A percentile compares a stretch with the other conserved stretches of the same genome.
Evolutionary conservation across 345 rosid species (phyloP).

Genomic region (Boechera stricta): DNA sequence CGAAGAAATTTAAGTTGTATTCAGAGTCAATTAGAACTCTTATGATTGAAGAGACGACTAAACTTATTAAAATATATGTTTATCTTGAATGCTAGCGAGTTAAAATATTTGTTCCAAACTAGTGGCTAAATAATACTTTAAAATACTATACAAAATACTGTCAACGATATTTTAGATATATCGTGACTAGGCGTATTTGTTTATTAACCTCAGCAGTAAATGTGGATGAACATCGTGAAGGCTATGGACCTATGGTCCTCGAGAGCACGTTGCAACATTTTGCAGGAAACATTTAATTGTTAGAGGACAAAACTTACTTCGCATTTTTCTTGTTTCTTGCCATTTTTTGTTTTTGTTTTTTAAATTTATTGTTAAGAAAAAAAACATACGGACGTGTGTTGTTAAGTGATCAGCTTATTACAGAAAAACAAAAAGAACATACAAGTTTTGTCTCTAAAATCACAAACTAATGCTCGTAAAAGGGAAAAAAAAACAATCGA

Average conservation of each 20-base stretch:
- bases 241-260: neutral
- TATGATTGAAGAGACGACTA: constrained; percentile 23
- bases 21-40: constrained; percentile 10
- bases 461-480: neutral
- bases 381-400: neutral
- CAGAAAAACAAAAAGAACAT: neutral
- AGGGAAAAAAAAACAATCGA: neutral
- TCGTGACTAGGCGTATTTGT: neutral
- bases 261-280: constrained; percentile 19
- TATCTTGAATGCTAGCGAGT: constrained; percentile 5
- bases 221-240: constrained; percentile 22
- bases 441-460: neutral
- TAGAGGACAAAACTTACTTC: constrained; percentile 1
- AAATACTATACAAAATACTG: neutral
- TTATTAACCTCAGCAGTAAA: constrained; percentile 13
- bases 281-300: constrained; percentile 8
- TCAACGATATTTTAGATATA: constrained; percentile 11
- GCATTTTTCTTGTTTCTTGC: neutral
- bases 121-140: constrained; percentile 13
- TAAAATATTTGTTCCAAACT: constrained; percentile 22
- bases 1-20: neutral
- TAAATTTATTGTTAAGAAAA: neutral
- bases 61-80: neutral
- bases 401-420: neutral
- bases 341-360: too few relatives aligned